phyloP scores from a whole-genome alignment of 2,329 filamentous ascomycete species.

The Apiospora pterosperma region DNA sequence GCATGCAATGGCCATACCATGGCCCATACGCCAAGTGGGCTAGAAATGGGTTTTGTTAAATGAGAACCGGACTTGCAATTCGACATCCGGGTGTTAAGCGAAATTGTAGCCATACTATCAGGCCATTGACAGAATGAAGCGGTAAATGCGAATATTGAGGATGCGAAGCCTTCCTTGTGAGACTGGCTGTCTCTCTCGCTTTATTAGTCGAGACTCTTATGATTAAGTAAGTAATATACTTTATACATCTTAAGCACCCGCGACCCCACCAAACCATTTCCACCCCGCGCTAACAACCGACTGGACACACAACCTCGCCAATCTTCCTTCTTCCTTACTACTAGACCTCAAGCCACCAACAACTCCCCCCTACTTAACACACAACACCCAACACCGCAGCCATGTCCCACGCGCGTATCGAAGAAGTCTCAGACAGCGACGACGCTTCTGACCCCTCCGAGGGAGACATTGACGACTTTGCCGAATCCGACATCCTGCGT shows the following conservation, averaged over 20 bases:
- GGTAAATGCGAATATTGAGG: not conserved
- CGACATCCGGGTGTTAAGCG: not conserved
- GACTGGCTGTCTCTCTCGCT: too few species aligned
- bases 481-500: conserved; percentile 54
- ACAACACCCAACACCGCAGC: not conserved
- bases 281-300: not conserved
- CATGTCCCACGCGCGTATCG: conserved; percentile 86
- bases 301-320: not conserved
- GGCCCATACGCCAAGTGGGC: not conserved
- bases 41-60: conserved; percentile 1
- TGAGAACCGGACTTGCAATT: not conserved
- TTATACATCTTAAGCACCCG: too few species aligned
- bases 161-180: too few species aligned
- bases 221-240: too few species aligned
- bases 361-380: too few species aligned
- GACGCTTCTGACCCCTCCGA: conserved; percentile 77
- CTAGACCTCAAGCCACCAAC: not conserved
- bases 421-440: conserved; percentile 80
- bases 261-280: not conserved
- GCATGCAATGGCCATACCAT: not conserved
- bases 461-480: conserved; percentile 70
- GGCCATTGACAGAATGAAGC: not conserved
- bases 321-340: not conserved
- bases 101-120: not conserved
- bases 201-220: not conserved